These are phyloP conservation scores for Striga asiatica DNA, from an alignment of 257 asterid genomes.

Conservation along the genomic window DNA sequence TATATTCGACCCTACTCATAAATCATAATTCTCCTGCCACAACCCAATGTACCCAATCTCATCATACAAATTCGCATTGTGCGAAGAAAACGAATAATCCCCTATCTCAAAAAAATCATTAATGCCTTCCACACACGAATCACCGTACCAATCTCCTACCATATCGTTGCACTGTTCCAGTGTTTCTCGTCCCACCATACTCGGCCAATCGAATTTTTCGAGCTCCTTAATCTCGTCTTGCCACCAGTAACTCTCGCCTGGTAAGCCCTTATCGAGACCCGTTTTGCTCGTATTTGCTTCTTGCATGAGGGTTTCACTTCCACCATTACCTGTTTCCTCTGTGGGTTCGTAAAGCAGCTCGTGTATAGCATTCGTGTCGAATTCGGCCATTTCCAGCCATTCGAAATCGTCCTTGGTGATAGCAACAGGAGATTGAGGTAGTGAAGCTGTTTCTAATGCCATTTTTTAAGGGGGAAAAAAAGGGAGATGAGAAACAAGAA, in stretches of 20 bases:
- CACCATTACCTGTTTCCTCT: conserved; percentile 9
- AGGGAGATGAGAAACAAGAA: background rate
- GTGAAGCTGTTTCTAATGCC: conserved; percentile 24
- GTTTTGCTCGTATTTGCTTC: background rate
- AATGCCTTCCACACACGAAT: conserved; percentile 20
- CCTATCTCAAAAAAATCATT: conserved; percentile 18
- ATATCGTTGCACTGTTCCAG: conserved; percentile 14
- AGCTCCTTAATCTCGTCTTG: background rate
- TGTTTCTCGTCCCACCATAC: conserved; percentile 17
- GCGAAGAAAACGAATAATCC: conserved; percentile 17
- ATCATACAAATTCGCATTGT: conserved; percentile 17
- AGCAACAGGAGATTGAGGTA: conserved; percentile 16
- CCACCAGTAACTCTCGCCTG: conserved; percentile 11
- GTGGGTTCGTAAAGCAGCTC: conserved; percentile 30
- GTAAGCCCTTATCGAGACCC: background rate
- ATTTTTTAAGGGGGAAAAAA: background rate
- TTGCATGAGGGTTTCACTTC: conserved; percentile 12
- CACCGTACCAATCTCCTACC: conserved; percentile 22
- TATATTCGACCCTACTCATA: background rate
- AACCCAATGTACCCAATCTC: conserved; percentile 36
- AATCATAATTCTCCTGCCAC: conserved; percentile 28
- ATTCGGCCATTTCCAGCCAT: conserved; percentile 25
- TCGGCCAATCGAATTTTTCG: conserved; percentile 19
- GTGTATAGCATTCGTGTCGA: conserved; percentile 22
- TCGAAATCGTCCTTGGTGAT: conserved; percentile 22